Conservation (phyloP, 495 filamentous ascomycete genomes). For the Friedmanniomyces endolithicus region DNA sequence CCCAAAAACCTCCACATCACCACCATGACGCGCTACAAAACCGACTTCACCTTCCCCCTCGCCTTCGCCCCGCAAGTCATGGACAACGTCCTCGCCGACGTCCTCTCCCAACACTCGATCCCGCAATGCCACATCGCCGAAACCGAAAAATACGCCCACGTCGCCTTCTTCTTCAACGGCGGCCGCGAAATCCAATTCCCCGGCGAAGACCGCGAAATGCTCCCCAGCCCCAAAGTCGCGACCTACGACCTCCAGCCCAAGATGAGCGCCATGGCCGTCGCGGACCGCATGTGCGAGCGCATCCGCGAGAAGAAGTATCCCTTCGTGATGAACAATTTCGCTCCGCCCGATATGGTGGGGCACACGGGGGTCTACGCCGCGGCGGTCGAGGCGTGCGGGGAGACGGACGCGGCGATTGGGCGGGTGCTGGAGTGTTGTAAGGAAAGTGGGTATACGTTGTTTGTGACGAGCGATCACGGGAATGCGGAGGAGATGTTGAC, state of each 20-base stretch:
- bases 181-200: slow-evolving; percentile 95
- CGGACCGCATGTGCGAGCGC: slow-evolving; percentile 71
- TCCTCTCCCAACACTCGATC: slow-evolving; percentile 72
- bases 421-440: slow-evolving; percentile 85
- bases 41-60: slow-evolving; percentile 81
- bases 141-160: slow-evolving; percentile 98
- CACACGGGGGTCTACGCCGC: slow-evolving; percentile 96
- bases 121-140: slow-evolving; percentile 94
- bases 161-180: slow-evolving; percentile 99
- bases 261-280: slow-evolving; percentile 86
- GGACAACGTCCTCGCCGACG: slow-evolving; percentile 93
- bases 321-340: slow-evolving; percentile 99
- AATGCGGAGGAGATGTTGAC: slow-evolving; percentile 99
- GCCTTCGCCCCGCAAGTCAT: slow-evolving; percentile 92
- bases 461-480: slow-evolving; percentile 93
- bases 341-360: slow-evolving; percentile 97
- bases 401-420: slow-evolving; percentile 88
- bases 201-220: slow-evolving; percentile 71
- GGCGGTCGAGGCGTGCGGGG: slow-evolving; percentile 71
- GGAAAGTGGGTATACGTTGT: slow-evolving; percentile 78
- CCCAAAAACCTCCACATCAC: slow-evolving; percentile 82
- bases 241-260: slow-evolving; percentile 94
- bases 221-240: slow-evolving; percentile 63
- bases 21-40: slow-evolving; percentile 99
- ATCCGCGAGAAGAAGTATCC: slow-evolving; percentile 71